A percentile compares a stretch with the other conserved stretches of the same genome.
phyloP scores from a whole-genome alignment of 2,329 filamentous ascomycete species.

The Ceratocystis cacaofunesta region DNA sequence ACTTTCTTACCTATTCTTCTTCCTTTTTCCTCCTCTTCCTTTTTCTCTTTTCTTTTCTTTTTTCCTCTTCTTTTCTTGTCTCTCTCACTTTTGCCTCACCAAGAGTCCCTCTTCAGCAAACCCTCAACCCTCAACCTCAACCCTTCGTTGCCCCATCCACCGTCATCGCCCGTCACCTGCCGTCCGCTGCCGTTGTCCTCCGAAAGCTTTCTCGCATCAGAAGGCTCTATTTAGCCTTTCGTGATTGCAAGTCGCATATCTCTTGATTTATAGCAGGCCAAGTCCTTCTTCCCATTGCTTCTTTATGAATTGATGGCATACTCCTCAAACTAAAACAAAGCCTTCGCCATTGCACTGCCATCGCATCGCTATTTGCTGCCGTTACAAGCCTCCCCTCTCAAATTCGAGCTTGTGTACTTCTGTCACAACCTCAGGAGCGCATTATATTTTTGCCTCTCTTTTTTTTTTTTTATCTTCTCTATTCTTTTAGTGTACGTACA shows the following conservation, averaged over 20 bases:
- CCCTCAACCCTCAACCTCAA: slow-evolving; percentile 4
- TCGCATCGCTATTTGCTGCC: background rate
- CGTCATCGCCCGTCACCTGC: background rate
- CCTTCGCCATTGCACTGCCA: background rate
- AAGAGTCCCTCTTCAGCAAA: background rate
- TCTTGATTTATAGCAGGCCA: background rate
- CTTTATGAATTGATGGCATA: background rate
- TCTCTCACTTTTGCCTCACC: background rate
- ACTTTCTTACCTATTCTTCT: background rate
- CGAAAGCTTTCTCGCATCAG: background rate
- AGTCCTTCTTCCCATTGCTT: background rate
- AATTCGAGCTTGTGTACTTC: background rate
- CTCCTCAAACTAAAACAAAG: background rate
- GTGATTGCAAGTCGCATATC: slow-evolving; percentile 8
- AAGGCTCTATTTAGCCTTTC: slow-evolving; percentile 4
- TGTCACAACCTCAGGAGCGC: background rate
- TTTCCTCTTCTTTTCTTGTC: background rate
- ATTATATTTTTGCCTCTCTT: background rate
- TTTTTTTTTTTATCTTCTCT: background rate
- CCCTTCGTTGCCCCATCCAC: background rate
- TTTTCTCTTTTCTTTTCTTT: background rate
- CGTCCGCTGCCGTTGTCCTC: background rate
- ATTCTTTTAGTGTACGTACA: background rate
- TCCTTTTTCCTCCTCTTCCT: background rate
- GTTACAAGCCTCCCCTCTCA: background rate